Evolutionary conservation across 2,329 filamentous ascomycete species (phyloP), one percentile per base, ranked within the genome.

Genomic region (Ophiocordyceps camponoti-saundersi): DNA sequence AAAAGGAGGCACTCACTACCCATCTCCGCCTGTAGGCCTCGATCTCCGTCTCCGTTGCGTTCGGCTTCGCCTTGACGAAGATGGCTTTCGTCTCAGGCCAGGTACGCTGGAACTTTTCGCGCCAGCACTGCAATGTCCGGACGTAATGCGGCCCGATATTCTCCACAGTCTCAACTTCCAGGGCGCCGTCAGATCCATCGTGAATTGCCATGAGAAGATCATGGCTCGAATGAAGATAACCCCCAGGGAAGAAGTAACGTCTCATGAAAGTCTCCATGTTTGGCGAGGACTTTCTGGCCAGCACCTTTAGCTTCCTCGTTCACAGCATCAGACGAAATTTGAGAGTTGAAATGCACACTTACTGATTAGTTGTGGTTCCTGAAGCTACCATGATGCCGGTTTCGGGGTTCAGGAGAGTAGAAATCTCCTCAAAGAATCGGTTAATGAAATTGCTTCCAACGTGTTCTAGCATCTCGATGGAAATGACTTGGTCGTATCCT

Each of bases 181-280:
- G 42, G 16, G 23, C n/a, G 2, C 22, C 75, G 8, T 67, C 61
- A 0, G 79, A 80, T 29, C 77, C 77, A 23, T 66, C 67, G 42
- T 70, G 72, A 51, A 86, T 80, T 29, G 78, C 70, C 44, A 67
- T 65, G 20, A 79, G 60, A n/a, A 80, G 63, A 52, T 78, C 71
- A n/a, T 67, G 72, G 29, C 70, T 66, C 3, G 70, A 71, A 0
- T 76, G 76, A 2, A 87, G 65, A 55, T 85, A 80, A 1, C 82
- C 82, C n/a, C 82, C 81, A 0, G 82, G 83, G 61, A 87, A 86
- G 48, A 87, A 86, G 61, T 87, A 85, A 48, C 78, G 76, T 48
- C 79, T 73, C 56, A 86, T 85, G 61, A 86, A 86, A 56, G 66
- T 70, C 47, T 0, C 15, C 7, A 22, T 3, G n/a, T 44, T 20